Percentiles rank a stretch among this genome's conserved stretches.
phyloP scores from a whole-genome alignment of 192 early-diverging fungal species.

The Linnemannia exigua region DNA sequence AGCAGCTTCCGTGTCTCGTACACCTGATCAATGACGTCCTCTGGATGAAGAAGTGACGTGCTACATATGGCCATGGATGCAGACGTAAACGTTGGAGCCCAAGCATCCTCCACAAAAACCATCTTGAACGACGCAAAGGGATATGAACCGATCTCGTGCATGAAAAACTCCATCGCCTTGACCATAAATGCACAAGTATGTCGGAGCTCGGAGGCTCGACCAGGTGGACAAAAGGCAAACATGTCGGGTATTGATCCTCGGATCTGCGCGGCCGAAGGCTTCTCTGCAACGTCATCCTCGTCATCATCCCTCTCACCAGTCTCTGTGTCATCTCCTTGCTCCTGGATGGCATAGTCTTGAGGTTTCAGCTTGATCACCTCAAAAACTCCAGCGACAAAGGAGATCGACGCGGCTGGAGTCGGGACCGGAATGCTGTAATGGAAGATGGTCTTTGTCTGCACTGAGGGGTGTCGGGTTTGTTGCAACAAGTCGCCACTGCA shows the following conservation, averaged over 20 bases:
- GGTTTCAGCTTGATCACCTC: constrained; percentile 45
- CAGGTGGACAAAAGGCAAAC: constrained; percentile 81
- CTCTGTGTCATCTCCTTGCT: constrained; percentile 28
- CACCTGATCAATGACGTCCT: constrained; percentile 88
- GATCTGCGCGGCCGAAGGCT: constrained; percentile 21
- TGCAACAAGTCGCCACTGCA: constrained; percentile 81
- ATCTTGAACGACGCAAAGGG: constrained; percentile 89
- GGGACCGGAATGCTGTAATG: constrained; percentile 78
- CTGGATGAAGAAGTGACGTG: constrained; percentile 74
- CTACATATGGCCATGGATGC: constrained; percentile 87
- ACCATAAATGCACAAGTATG: constrained; percentile 35
- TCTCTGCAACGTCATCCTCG: constrained; percentile 26
- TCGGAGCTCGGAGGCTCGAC: constrained; percentile 69
- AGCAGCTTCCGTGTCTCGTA: constrained; percentile 85
- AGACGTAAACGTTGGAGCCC: constrained; percentile 76
- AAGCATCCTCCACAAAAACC: constrained; percentile 89
- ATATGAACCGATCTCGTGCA: constrained; percentile 90
- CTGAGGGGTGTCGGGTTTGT: constrained; percentile 71
- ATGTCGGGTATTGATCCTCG: constrained; percentile 61
- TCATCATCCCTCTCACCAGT: constrained; percentile 22
- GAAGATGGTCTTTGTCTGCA: constrained; percentile 71
- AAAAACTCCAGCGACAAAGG: constrained; percentile 74
- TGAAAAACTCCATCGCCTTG: constrained; percentile 86
- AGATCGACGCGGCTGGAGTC: constrained; percentile 78
- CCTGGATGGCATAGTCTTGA: constrained; percentile 35